Evolutionary conservation across 2,329 filamentous ascomycete species (phyloP).

Genomic region (Pseudogymnoascus sp.): DNA sequence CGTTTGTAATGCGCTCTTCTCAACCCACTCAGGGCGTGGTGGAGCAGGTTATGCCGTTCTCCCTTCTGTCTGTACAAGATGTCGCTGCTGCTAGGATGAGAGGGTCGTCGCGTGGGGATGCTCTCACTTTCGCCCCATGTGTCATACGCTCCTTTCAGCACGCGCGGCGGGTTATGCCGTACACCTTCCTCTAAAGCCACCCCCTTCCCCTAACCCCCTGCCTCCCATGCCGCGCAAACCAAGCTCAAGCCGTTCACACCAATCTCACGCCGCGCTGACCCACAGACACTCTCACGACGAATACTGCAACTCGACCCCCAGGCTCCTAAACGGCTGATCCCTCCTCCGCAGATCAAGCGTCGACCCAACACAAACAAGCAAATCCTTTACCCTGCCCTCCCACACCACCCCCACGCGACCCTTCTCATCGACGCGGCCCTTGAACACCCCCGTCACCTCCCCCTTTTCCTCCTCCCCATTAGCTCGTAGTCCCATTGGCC

Average conservation of each 20-base stretch:
- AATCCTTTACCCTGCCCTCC: conserved; percentile 87
- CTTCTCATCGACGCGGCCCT: conserved; percentile 82
- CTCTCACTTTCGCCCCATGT: too few species aligned
- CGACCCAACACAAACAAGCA: conserved; percentile 85
- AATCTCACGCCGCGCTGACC: neutral
- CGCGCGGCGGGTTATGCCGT: neutral
- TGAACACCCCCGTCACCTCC: conserved; percentile 76
- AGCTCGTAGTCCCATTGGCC: neutral
- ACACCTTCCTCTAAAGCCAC: neutral
- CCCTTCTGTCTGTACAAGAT: too few species aligned
- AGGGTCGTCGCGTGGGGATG: too few species aligned
- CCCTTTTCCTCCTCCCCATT: conserved; percentile 30
- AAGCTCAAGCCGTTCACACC: too few species aligned
- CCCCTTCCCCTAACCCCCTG: neutral
- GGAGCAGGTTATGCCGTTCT: too few species aligned
- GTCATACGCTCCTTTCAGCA: neutral
- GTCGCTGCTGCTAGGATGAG: too few species aligned
- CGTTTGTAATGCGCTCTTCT: neutral
- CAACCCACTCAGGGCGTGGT: too few species aligned
- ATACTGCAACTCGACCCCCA: conserved; percentile 75
- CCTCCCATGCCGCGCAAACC: neutral
- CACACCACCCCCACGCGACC: conserved; percentile 79
- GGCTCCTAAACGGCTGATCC: conserved; percentile 67
- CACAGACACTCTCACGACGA: conserved; percentile 42
- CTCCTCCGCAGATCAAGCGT: conserved; percentile 70